phyloP scores from a whole-genome alignment of 139 green algal species.

The Edaphochlamys debaryana region DNA sequence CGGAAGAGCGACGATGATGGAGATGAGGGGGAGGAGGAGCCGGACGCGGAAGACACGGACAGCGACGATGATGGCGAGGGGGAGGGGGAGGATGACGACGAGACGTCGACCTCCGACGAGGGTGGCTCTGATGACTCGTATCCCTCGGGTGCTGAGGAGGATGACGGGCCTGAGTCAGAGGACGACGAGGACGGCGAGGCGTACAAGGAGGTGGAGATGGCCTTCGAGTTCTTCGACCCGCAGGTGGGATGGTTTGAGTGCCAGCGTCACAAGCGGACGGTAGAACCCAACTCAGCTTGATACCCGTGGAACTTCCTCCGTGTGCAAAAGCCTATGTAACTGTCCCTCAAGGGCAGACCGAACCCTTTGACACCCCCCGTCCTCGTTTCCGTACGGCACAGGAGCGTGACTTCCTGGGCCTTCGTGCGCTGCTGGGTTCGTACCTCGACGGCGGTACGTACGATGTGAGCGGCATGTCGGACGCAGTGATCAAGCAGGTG shows the following conservation, averaged over 20 bases:
- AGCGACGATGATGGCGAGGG: conserved; percentile 23
- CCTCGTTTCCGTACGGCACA: no score
- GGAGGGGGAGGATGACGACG: conserved; percentile 38
- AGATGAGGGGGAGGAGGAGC: background rate
- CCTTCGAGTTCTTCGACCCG: conserved; percentile 92
- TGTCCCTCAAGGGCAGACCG: no score
- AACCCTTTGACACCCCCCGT: no score
- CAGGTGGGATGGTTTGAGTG: no score
- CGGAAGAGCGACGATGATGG: background rate
- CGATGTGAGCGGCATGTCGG: conserved; percentile 72
- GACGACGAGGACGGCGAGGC: conserved; percentile 55
- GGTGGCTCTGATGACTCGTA: conserved; percentile 16
- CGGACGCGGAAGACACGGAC: conserved; percentile 15
- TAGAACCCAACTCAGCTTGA: no score
- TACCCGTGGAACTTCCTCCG: no score
- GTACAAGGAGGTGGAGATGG: conserved; percentile 76
- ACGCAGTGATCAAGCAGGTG: conserved; percentile 82
- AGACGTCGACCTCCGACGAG: background rate
- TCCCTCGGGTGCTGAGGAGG: background rate
- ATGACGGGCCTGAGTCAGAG: conserved; percentile 12
- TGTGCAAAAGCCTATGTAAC: no score
- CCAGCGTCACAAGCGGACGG: no score
- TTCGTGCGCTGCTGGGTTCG: conserved; percentile 80
- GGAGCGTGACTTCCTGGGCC: conserved; percentile 88
- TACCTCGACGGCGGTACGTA: conserved; percentile 85